phyloP scores from a whole-genome alignment of 768 basidiomycete genomes.

The Arthromyces matolae region DNA sequence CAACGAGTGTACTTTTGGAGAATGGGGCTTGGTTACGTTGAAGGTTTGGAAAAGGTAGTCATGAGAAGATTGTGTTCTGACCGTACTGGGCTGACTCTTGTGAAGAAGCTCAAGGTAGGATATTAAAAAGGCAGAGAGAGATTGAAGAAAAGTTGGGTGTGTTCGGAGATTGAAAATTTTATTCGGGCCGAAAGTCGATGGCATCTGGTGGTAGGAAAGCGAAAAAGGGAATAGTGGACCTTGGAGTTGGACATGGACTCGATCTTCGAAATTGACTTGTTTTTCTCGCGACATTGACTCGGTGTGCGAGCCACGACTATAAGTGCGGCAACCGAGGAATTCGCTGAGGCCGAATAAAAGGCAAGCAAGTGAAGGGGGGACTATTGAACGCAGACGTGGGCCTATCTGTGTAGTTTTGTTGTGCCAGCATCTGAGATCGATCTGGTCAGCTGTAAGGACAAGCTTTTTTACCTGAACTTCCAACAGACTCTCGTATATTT shows the following conservation, averaged over 20 bases:
- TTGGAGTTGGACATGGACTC: conserved; percentile 10
- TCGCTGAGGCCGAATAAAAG: background rate
- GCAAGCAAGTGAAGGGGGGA: background rate
- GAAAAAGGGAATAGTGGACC: conserved; percentile 13
- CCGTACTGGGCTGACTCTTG: conserved; percentile 2
- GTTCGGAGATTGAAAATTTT: conserved; percentile 1
- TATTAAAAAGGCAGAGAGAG: conserved; percentile 4
- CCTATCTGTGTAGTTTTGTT: conserved; percentile 7
- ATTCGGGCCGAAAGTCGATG: conserved; percentile 16
- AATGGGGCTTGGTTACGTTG: background rate
- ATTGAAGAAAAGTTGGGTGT: conserved; percentile 7
- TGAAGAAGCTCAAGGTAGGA: conserved; percentile 6
- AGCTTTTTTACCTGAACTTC: conserved; percentile 12
- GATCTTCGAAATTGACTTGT: conserved; percentile 14
- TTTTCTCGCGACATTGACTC: background rate
- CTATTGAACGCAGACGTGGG: background rate
- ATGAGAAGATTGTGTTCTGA: conserved; percentile 10
- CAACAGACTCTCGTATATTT: background rate
- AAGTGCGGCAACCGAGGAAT: background rate
- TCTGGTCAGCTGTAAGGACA: conserved; percentile 15
- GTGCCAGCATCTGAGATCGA: conserved; percentile 20
- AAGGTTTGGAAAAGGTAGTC: background rate
- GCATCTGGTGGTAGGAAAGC: conserved; percentile 11
- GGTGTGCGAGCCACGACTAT: background rate
- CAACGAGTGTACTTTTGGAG: too few relatives aligned